Percentiles rank a stretch among this genome's conserved stretches.
Evolutionary conservation across 495 filamentous ascomycete genomes (phyloP).

Genomic region (Ascodesmis nigricans): DNA sequence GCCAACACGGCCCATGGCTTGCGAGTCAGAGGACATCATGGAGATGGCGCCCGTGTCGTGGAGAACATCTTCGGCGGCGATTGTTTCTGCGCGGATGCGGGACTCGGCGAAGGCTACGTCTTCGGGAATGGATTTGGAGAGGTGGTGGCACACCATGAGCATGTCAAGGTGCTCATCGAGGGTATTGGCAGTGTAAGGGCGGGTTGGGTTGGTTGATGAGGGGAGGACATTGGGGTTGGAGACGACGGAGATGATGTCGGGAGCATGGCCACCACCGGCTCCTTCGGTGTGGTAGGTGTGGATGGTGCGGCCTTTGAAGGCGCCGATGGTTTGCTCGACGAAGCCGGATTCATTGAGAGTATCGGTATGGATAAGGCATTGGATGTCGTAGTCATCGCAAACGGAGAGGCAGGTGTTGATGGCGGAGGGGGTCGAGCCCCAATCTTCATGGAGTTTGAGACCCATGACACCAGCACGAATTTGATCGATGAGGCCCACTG

Average conservation of each 20-base stretch:
- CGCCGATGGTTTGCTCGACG: conserved; percentile 73
- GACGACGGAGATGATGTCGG: conserved; percentile 89
- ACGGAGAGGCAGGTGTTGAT: conserved; percentile 77
- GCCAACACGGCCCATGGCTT: conserved; percentile 93
- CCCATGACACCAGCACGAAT: conserved; percentile 67
- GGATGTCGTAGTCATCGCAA: conserved; percentile 79
- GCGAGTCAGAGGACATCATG: conserved; percentile 95
- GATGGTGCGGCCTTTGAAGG: conserved; percentile 78
- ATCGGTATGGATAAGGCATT: conserved; percentile 93
- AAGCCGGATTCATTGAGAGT: conserved; percentile 95
- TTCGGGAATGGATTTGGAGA: conserved; percentile 78
- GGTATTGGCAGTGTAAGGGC: conserved; percentile 82
- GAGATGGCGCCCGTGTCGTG: conserved; percentile 90
- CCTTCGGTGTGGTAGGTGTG: conserved; percentile 98
- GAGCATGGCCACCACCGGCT: conserved; percentile 86
- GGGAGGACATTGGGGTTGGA: conserved; percentile 84
- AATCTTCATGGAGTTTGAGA: conserved; percentile 93
- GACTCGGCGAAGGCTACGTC: conserved; percentile 92
- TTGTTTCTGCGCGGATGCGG: conserved; percentile 87
- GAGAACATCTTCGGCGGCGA: conserved; percentile 90
- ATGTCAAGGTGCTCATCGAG: conserved; percentile 96
- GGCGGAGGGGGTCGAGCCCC: conserved; percentile 78
- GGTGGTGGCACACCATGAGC: conserved; percentile 96
- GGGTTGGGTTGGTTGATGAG: conserved; percentile 78
- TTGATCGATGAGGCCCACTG: conserved; percentile 54